Conservation (phyloP, 768 basidiomycete species). For the Crepidotus variabilis region DNA sequence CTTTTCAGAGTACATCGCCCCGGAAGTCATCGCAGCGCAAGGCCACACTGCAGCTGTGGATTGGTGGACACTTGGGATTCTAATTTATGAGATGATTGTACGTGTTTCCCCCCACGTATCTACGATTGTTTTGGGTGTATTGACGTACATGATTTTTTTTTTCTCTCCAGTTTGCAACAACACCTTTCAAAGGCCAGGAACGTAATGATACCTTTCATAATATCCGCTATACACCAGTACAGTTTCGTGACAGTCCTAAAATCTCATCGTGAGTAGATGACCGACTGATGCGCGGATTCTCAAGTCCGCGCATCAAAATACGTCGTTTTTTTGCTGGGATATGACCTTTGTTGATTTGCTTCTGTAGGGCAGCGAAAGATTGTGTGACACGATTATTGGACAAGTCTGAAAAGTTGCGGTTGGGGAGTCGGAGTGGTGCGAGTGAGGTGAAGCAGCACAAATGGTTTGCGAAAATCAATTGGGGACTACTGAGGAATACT, state of each 20-base stretch:
- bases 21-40: slow-evolving; percentile 94
- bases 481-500: slow-evolving; percentile 91
- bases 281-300: slow-evolving; percentile 23
- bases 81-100: slow-evolving; percentile 99
- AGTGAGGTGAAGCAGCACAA: slow-evolving; percentile 99
- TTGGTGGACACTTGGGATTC: slow-evolving; percentile 98
- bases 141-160: slow-evolving; percentile 31
- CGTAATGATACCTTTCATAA: slow-evolving; percentile 96
- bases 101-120: slow-evolving; percentile 39
- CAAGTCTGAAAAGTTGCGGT: slow-evolving; percentile 84
- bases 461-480: slow-evolving; percentile 96
- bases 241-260: slow-evolving; percentile 83
- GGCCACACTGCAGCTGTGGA: slow-evolving; percentile 98
- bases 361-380: slow-evolving; percentile 76
- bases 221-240: slow-evolving; percentile 82
- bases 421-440: slow-evolving; percentile 92
- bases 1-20: slow-evolving; percentile 91
- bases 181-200: slow-evolving; percentile 96
- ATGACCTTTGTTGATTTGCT: not conserved
- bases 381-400: slow-evolving; percentile 82
- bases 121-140: slow-evolving; percentile 25
- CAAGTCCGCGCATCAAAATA: slow-evolving; percentile 25
- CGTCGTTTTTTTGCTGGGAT: no score
- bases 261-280: slow-evolving; percentile 38
- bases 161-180: slow-evolving; percentile 81